Percentiles rank a stretch among this genome's conserved stretches.
Evolutionary conservation across 2,329 filamentous ascomycete genomes (phyloP).

Genomic region (Malbranchea zuffiana): DNA sequence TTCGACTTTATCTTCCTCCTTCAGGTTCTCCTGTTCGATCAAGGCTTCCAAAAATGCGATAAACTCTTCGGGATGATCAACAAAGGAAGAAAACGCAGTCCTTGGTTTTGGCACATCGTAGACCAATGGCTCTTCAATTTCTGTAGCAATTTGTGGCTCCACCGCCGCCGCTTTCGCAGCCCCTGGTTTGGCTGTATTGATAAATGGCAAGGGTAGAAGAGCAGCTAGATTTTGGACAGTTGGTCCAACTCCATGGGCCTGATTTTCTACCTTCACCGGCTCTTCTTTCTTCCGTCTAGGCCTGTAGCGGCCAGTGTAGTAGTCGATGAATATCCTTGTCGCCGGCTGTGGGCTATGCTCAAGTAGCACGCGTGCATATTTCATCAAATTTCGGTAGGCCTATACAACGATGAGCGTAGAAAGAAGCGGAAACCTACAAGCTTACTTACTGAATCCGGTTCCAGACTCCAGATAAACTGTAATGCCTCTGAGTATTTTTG

Average conservation of each 20-base stretch:
- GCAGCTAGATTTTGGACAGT: slow-evolving; percentile 79
- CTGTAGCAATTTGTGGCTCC: slow-evolving; percentile 20
- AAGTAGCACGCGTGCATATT: slow-evolving; percentile 82
- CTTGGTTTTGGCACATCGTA: slow-evolving; percentile 76
- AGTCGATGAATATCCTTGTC: slow-evolving; percentile 82
- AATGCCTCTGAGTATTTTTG: slow-evolving; percentile 82
- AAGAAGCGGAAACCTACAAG: not conserved
- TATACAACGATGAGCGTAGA: slow-evolving; percentile 26
- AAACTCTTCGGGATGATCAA: slow-evolving; percentile 86
- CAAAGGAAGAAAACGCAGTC: slow-evolving; percentile 89
- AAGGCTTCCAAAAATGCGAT: slow-evolving; percentile 87
- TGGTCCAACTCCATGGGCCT: slow-evolving; percentile 49
- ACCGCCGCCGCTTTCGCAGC: slow-evolving; percentile 24
- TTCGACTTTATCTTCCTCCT: slow-evolving; percentile 65
- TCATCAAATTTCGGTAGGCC: slow-evolving; percentile 84
- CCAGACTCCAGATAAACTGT: slow-evolving; percentile 80
- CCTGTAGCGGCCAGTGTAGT: slow-evolving; percentile 77
- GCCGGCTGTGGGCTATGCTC: slow-evolving; percentile 74
- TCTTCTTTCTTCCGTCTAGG: slow-evolving; percentile 51
- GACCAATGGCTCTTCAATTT: slow-evolving; percentile 37
- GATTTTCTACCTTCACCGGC: slow-evolving; percentile 38
- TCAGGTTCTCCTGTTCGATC: slow-evolving; percentile 59
- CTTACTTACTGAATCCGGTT: slow-evolving; percentile 58
- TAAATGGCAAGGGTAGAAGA: slow-evolving; percentile 73
- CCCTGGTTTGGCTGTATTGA: slow-evolving; percentile 51